A percentile compares a stretch with the other conserved stretches of the same genome.
These are phyloP conservation scores for Gryganskiella cystojenkinii DNA, from an alignment of 192 early-diverging fungal genomes.

Conservation along the genomic window DNA sequence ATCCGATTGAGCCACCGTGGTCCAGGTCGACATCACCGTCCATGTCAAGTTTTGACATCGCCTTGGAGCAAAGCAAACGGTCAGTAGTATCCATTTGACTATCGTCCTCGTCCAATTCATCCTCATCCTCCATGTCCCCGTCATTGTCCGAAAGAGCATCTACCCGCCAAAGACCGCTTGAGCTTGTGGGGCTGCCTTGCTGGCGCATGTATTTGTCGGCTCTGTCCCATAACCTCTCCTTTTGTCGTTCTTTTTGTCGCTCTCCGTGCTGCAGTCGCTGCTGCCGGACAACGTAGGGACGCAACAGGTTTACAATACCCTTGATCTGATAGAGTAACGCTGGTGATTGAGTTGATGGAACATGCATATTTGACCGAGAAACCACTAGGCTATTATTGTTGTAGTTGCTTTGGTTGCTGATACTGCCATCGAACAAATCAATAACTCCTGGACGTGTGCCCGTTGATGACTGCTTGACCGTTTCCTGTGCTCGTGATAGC, in stretches of 20 bases:
- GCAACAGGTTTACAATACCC: constrained; percentile 32
- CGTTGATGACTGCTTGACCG: constrained; percentile 8
- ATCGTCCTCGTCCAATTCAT: background rate
- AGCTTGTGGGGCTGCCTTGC: background rate
- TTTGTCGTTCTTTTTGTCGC: constrained; percentile 34
- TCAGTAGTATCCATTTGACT: too few species aligned
- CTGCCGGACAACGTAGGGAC: constrained; percentile 49
- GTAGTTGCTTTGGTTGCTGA: constrained; percentile 3
- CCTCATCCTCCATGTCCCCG: constrained; percentile 37
- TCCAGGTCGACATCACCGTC: too few species aligned
- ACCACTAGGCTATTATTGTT: constrained; percentile 25
- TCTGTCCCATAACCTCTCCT: constrained; percentile 42
- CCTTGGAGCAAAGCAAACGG: too few species aligned
- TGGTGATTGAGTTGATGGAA: constrained; percentile 15
- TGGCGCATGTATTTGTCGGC: constrained; percentile 46
- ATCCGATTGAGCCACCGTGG: too few species aligned
- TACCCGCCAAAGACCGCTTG: constrained; percentile 11
- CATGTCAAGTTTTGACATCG: too few species aligned
- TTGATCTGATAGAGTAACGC: constrained; percentile 42
- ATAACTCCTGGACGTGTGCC: constrained; percentile 2
- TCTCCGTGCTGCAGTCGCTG: constrained; percentile 42
- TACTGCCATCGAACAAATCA: constrained; percentile 10
- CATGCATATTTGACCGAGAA: constrained; percentile 14
- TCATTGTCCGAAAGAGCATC: constrained; percentile 33
- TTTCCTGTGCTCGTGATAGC: constrained; percentile 38